phyloP scores from a whole-genome alignment of 208 protist species.

The Acanthamoeba triangularis region DNA sequence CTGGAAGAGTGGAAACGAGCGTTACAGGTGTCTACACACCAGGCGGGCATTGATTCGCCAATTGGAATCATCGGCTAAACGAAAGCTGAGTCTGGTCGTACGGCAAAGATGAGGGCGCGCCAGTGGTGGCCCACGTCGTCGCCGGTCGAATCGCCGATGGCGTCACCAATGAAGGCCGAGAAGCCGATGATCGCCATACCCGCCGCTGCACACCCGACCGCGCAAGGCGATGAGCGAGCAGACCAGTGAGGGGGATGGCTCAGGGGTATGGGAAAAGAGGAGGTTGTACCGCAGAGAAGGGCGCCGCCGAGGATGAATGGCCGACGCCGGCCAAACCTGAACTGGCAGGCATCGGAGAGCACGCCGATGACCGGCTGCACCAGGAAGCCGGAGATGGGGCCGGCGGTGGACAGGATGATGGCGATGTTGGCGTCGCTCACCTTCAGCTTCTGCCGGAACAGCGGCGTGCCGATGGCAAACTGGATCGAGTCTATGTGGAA shows the following conservation, averaged over 20 bases:
- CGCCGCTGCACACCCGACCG: background rate
- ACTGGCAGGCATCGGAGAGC: slow-evolving; percentile 76
- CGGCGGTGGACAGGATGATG: slow-evolving; percentile 81
- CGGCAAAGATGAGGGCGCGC: slow-evolving; percentile 76
- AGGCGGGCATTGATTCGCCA: background rate
- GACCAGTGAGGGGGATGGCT: background rate
- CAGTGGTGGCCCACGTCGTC: slow-evolving; percentile 68
- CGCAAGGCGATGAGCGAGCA: background rate
- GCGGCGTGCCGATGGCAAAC: slow-evolving; percentile 84
- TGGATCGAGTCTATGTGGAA: slow-evolving; percentile 80
- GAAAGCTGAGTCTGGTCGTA: background rate
- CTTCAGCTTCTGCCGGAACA: slow-evolving; percentile 82
- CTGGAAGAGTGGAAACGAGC: background rate
- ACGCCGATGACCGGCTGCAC: slow-evolving; percentile 88
- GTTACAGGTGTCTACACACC: background rate
- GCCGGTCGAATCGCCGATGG: slow-evolving; percentile 74
- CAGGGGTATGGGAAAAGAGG: too few species aligned
- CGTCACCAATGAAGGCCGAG: slow-evolving; percentile 68
- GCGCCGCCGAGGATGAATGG: slow-evolving; percentile 87
- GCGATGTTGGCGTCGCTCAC: slow-evolving; percentile 76
- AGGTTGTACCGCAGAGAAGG: slow-evolving; percentile 74
- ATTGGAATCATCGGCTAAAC: too few species aligned
- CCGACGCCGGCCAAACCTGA: slow-evolving; percentile 81
- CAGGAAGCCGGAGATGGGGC: slow-evolving; percentile 84
- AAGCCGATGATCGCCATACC: slow-evolving; percentile 80